A percentile compares a stretch with the other conserved stretches of the same genome.
phyloP scores from a whole-genome alignment of 1,284 basidiomycete genomes.

The Phenoliferia sp. region DNA sequence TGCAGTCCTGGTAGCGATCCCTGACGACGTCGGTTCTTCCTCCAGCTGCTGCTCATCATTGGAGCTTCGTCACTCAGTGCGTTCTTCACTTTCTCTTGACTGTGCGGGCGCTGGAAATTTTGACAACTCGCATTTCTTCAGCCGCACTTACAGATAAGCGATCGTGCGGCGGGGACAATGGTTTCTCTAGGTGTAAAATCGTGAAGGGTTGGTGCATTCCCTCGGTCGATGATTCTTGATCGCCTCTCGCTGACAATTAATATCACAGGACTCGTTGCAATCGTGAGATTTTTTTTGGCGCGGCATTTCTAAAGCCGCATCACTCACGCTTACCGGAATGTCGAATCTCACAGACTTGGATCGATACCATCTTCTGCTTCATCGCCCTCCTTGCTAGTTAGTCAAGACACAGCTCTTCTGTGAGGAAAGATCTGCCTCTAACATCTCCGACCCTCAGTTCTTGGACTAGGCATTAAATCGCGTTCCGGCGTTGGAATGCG shows the following conservation, averaged over 20 bases:
- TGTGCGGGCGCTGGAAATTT: not conserved
- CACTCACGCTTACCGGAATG: too few species aligned
- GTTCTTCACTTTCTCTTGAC: not conserved
- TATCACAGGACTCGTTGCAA: too few species aligned
- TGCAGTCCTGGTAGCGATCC: constrained; percentile 5
- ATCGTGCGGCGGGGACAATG: constrained; percentile 38
- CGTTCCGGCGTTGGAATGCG: constrained; percentile 40
- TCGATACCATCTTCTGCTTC: too few species aligned
- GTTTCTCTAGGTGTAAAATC: constrained; percentile 41
- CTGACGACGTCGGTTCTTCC: too few species aligned
- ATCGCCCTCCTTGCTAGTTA: too few species aligned
- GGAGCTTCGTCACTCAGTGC: constrained; percentile 43
- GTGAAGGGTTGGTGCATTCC: constrained; percentile 44
- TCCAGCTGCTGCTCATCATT: constrained; percentile 44
- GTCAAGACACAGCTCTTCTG: too few species aligned
- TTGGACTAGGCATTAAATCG: constrained; percentile 42
- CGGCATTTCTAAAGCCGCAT: too few species aligned
- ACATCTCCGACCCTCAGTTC: constrained; percentile 36
- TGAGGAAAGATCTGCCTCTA: constrained; percentile 42
- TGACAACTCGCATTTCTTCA: not conserved
- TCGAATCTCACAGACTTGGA: too few species aligned
- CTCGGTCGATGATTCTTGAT: too few species aligned
- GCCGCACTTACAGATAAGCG: constrained; percentile 37
- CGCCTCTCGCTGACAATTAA: too few species aligned
- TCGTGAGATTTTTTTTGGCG: too few species aligned